These are phyloP conservation scores for Diplodia corticola DNA, from an alignment of 2,329 filamentous ascomycete genomes.

Conservation along the genomic window DNA sequence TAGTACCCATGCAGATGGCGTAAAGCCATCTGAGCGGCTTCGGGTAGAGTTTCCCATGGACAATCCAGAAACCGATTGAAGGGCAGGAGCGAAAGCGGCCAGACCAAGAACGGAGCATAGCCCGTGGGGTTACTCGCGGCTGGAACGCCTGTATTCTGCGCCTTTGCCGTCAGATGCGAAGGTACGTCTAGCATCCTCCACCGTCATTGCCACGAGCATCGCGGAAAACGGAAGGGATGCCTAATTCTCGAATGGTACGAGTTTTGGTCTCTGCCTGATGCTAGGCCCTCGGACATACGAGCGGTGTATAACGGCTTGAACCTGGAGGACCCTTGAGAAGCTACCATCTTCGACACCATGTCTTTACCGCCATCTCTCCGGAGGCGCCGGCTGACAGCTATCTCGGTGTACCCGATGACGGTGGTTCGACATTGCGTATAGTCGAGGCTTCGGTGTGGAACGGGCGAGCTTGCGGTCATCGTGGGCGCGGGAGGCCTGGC, in stretches of 20 bases:
- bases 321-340: not conserved
- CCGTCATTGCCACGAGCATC: not conserved
- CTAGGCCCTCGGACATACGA: not conserved
- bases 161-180: not conserved
- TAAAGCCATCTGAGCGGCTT: not conserved
- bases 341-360: not conserved
- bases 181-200: not conserved
- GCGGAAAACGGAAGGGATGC: not conserved
- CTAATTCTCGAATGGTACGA: not conserved
- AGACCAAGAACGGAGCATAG: slow-evolving; percentile 6
- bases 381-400: not conserved
- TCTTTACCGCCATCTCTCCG: slow-evolving; percentile 3
- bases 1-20: not conserved
- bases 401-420: not conserved
- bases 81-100: not conserved
- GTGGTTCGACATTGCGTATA: not conserved
- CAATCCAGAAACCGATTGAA: not conserved
- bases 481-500: not conserved
- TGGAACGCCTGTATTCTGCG: not conserved
- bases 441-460: not conserved
- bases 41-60: not conserved
- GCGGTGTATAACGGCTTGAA: not conserved
- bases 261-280: not conserved
- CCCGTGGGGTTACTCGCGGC: not conserved
- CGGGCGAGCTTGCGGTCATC: not conserved